Evolutionary conservation across 345 rosid genomes (phyloP).

Genomic region (Sonneratia caseolaris): DNA sequence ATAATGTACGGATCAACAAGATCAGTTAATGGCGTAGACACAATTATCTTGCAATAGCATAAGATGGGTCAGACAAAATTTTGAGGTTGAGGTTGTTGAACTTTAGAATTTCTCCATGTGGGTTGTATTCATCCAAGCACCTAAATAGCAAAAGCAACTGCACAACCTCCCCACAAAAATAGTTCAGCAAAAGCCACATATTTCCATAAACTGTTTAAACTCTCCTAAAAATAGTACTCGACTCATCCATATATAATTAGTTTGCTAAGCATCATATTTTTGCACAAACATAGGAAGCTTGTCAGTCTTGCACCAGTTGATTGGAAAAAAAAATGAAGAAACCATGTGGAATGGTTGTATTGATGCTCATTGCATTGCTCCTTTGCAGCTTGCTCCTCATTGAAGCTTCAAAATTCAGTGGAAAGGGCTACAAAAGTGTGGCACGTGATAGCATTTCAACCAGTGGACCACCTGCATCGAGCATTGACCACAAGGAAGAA

Average conservation of each 20-base stretch:
- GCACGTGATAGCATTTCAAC: neutral
- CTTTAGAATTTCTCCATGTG: no score
- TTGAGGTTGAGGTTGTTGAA: no score
- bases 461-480: neutral
- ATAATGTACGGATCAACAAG: no score
- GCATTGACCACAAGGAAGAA: neutral
- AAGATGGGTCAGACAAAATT: no score
- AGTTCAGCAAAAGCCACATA: neutral
- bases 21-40: no score
- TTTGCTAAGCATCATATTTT: neutral
- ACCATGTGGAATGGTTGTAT: neutral
- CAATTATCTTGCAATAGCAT: no score
- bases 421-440: neutral
- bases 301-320: neutral
- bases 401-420: neutral
- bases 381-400: neutral
- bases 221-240: neutral
- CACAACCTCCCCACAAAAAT: neutral
- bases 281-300: neutral
- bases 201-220: neutral
- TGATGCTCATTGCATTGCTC: neutral
- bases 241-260: neutral
- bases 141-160: neutral
- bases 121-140: no score
- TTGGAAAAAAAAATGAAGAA: neutral